phyloP scores from a whole-genome alignment of 495 filamentous ascomycete species.

The Hypoxylon crocopeplum region DNA sequence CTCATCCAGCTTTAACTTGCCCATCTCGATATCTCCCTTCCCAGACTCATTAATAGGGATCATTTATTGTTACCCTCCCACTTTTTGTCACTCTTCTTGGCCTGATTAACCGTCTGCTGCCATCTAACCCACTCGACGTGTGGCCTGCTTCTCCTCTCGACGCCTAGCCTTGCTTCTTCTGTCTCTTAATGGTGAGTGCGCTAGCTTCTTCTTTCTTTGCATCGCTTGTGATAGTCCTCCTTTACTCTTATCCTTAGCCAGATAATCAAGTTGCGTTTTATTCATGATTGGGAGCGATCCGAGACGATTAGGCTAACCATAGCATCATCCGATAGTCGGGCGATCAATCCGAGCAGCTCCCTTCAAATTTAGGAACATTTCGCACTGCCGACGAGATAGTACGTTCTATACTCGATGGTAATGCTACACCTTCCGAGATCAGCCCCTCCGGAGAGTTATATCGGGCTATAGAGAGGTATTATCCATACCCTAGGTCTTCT shows the following conservation, averaged over 20 bases:
- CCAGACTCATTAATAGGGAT: neutral
- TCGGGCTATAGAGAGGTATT: slow-evolving; percentile 53
- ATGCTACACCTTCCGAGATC: slow-evolving; percentile 41
- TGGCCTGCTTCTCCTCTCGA: slow-evolving; percentile 3
- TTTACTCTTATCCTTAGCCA: no score
- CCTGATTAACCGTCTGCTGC: slow-evolving; percentile 3
- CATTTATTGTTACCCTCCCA: neutral
- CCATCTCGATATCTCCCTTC: slow-evolving; percentile 7
- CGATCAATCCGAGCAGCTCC: slow-evolving; percentile 63
- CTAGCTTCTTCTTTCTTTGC: neutral
- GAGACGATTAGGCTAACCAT: neutral
- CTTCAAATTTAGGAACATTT: slow-evolving; percentile 50
- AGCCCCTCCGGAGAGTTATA: slow-evolving; percentile 53
- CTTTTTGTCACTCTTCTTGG: neutral
- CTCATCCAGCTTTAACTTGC: neutral
- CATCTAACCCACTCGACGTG: slow-evolving; percentile 17
- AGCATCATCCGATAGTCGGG: slow-evolving; percentile 57
- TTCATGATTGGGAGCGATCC: no score
- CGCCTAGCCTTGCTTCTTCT: slow-evolving; percentile 7
- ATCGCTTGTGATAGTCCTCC: no score
- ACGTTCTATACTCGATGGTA: slow-evolving; percentile 48
- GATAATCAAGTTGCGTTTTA: no score
- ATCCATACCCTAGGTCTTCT: slow-evolving; percentile 22
- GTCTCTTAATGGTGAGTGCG: slow-evolving; percentile 36
- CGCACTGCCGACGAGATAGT: slow-evolving; percentile 52